Conservation (phyloP, 1,284 basidiomycete species). For the Rhodotorula sp. region DNA sequence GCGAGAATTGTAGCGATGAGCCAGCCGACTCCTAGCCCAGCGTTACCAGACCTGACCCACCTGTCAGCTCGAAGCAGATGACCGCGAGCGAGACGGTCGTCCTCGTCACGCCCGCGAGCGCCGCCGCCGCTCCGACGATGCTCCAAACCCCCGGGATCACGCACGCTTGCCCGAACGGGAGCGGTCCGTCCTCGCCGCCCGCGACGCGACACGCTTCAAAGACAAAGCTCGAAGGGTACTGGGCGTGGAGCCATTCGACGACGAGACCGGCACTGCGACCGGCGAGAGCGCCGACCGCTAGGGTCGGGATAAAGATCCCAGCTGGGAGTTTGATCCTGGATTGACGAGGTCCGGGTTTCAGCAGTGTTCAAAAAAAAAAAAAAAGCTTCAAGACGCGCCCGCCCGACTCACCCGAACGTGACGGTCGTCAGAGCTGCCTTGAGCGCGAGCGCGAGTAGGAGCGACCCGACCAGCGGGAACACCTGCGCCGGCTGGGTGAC, state of each 20-base stretch:
- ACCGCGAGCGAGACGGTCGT: slow-evolving; percentile 90
- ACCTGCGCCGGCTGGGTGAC: slow-evolving; percentile 65
- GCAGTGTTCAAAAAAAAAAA: neutral
- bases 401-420: slow-evolving; percentile 66
- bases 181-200: slow-evolving; percentile 26
- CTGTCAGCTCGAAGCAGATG: slow-evolving; percentile 92
- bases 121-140: slow-evolving; percentile 50
- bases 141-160: slow-evolving; percentile 56
- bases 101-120: slow-evolving; percentile 56
- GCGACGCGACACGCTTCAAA: slow-evolving; percentile 54
- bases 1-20: neutral
- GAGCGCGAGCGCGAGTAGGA: slow-evolving; percentile 72
- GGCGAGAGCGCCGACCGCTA: slow-evolving; percentile 94
- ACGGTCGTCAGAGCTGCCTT: slow-evolving; percentile 73
- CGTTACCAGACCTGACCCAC: neutral
- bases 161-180: slow-evolving; percentile 45
- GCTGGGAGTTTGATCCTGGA: slow-evolving; percentile 26
- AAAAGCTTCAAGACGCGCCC: neutral
- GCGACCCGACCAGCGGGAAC: slow-evolving; percentile 62
- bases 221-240: slow-evolving; percentile 61
- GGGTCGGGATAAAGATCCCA: slow-evolving; percentile 58
- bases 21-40: neutral
- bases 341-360: neutral
- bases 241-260: slow-evolving; percentile 74
- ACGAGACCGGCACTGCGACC: slow-evolving; percentile 82